Conservation (phyloP, 306 rosid species). For the Vachellia pachyceras region DNA sequence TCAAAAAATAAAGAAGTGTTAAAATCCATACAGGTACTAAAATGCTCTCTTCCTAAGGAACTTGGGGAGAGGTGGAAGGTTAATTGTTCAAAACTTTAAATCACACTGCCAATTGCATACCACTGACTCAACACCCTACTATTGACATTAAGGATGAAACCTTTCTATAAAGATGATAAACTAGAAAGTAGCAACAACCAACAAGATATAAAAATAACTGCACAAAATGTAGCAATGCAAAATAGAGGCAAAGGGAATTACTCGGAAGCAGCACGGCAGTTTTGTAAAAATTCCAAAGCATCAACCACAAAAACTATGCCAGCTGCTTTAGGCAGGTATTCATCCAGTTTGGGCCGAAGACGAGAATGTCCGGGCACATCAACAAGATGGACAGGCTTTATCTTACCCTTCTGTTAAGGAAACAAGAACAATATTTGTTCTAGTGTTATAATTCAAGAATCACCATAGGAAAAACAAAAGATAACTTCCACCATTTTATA, state of each 20-base stretch:
- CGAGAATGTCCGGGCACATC: slow-evolving; percentile 98
- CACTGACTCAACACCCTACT: background rate
- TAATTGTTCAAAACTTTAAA: slow-evolving; percentile 14
- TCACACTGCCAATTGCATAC: slow-evolving; percentile 25
- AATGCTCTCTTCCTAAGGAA: slow-evolving; percentile 17
- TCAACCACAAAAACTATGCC: slow-evolving; percentile 87
- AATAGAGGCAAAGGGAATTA: slow-evolving; percentile 39
- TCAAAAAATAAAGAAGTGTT: slow-evolving; percentile 26
- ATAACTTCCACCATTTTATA: slow-evolving; percentile 18
- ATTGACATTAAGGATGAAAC: slow-evolving; percentile 3
- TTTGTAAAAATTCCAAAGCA: slow-evolving; percentile 84
- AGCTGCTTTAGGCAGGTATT: slow-evolving; percentile 85
- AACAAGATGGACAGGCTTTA: slow-evolving; percentile 79
- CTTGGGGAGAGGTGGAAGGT: background rate
- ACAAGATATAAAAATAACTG: background rate
- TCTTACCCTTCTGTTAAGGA: slow-evolving; percentile 68
- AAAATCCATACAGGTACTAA: slow-evolving; percentile 7
- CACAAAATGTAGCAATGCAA: slow-evolving; percentile 11
- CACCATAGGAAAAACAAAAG: slow-evolving; percentile 22
- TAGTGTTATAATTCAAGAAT: slow-evolving; percentile 10
- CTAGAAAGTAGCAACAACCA: slow-evolving; percentile 1
- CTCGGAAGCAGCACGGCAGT: slow-evolving; percentile 91
- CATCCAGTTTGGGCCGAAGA: slow-evolving; percentile 87
- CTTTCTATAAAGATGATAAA: slow-evolving; percentile 2
- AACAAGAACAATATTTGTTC: slow-evolving; percentile 23